These are phyloP conservation scores for Alternaria ethzedia DNA, from an alignment of 2,329 filamentous ascomycete genomes.

Conservation along the genomic window DNA sequence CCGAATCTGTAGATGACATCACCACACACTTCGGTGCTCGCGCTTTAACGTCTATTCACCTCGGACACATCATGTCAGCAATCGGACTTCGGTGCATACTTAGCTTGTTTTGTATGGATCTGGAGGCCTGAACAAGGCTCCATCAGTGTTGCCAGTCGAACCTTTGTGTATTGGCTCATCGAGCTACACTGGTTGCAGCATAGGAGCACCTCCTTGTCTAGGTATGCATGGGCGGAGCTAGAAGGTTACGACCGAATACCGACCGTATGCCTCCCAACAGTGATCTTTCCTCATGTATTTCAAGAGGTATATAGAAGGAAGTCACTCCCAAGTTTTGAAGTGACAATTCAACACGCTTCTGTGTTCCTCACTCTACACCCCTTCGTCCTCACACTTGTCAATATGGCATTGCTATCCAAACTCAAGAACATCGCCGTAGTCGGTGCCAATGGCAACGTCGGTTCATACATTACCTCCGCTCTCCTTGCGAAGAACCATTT, in stretches of 20 bases:
- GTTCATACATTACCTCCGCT: slow-evolving; percentile 44
- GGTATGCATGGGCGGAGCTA: background rate
- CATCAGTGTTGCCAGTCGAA: too few relatives aligned
- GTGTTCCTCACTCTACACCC: background rate
- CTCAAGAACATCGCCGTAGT: slow-evolving; percentile 50
- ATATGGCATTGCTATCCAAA: background rate
- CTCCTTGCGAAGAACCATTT: slow-evolving; percentile 55
- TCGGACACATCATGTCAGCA: background rate
- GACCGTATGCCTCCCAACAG: background rate
- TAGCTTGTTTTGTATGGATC: background rate
- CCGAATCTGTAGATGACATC: background rate
- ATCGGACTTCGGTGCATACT: slow-evolving; percentile 1
- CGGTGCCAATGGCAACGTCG: slow-evolving; percentile 39
- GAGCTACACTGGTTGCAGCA: background rate
- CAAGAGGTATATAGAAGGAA: background rate
- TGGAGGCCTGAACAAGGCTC: background rate
- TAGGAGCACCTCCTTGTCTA: background rate
- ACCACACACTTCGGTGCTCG: background rate
- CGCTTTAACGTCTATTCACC: background rate
- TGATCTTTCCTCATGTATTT: background rate
- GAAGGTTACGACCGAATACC: slow-evolving; percentile 2
- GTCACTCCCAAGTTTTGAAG: background rate
- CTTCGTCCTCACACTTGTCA: background rate
- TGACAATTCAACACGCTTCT: background rate
- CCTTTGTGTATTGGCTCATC: background rate